Evolutionary conservation across 805 yeast species (phyloP).

Genomic region (Yarrowia alimentaria): DNA sequence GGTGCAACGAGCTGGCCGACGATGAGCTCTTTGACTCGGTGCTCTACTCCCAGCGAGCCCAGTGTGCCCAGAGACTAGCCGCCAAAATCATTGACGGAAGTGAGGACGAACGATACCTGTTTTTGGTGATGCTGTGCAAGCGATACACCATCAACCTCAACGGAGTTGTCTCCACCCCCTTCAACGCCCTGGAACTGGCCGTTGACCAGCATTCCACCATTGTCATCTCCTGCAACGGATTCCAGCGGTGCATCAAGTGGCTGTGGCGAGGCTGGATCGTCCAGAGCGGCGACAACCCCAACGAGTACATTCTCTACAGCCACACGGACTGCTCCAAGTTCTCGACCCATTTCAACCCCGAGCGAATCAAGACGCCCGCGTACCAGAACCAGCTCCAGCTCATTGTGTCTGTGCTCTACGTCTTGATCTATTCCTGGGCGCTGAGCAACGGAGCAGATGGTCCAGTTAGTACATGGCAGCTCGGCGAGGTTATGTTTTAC

Average conservation of each 20-base stretch:
- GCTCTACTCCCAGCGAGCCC: conserved; percentile 56
- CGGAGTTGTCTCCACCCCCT: conserved; percentile 60
- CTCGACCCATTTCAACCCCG: conserved; percentile 70
- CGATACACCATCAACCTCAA: conserved; percentile 65
- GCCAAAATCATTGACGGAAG: conserved; percentile 65
- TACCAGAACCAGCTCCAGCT: conserved; percentile 79
- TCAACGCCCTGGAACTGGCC: conserved; percentile 79
- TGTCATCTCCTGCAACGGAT: conserved; percentile 77
- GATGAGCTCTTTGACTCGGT: conserved; percentile 67
- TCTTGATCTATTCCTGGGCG: conserved; percentile 50
- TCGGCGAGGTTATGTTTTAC: conserved; percentile 54
- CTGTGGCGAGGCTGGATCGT: conserved; percentile 92
- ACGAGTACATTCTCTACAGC: conserved; percentile 62
- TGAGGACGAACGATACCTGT: conserved; percentile 46
- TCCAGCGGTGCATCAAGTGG: conserved; percentile 84
- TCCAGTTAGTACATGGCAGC: conserved; percentile 20
- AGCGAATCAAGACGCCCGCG: conserved; percentile 76
- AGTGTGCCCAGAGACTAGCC: conserved; percentile 74
- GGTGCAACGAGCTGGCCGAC: conserved; percentile 66
- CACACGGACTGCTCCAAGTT: conserved; percentile 57
- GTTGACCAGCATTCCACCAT: conserved; percentile 79
- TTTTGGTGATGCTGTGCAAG: conserved; percentile 73
- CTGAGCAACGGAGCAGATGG: conserved; percentile 29
- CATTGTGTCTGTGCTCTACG: conserved; percentile 59
- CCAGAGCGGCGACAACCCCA: conserved; percentile 68